These are phyloP conservation scores for Claviceps sp. DNA, from an alignment of 2,329 filamentous ascomycete species.

Conservation along the genomic window DNA sequence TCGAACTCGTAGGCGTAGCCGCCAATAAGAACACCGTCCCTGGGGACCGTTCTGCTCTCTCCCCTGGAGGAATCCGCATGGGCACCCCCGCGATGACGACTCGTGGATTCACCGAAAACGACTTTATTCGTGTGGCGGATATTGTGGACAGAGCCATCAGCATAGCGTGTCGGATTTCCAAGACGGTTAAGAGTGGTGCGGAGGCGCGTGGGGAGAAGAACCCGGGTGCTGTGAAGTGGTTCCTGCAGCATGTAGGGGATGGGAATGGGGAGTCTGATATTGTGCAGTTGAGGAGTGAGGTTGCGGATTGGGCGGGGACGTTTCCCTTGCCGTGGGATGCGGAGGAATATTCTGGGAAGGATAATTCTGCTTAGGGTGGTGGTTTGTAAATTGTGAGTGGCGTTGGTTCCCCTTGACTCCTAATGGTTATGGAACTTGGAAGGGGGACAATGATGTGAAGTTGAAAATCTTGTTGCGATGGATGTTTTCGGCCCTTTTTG, in stretches of 20 bases:
- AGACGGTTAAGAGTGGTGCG: conserved; percentile 54
- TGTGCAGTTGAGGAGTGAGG: conserved; percentile 57
- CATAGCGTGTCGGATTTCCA: conserved; percentile 65
- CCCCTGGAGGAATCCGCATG: conserved; percentile 85
- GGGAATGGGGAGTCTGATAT: conserved; percentile 59
- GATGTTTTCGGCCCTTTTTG: too few relatives aligned
- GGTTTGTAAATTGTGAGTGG: too few relatives aligned
- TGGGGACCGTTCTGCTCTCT: conserved; percentile 84
- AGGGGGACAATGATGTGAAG: too few relatives aligned
- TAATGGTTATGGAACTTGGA: too few relatives aligned
- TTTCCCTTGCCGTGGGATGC: conserved; percentile 58
- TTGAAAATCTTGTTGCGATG: too few relatives aligned
- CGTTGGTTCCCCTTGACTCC: too few relatives aligned
- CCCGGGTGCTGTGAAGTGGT: conserved; percentile 50
- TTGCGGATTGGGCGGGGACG: conserved; percentile 66
- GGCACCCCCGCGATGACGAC: conserved; percentile 97
- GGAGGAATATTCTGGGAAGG: background rate
- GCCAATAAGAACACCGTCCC: conserved; percentile 99
- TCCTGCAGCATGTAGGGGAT: conserved; percentile 53
- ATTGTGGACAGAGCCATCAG: conserved; percentile 74
- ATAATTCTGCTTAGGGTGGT: too few relatives aligned
- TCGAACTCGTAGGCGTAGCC: conserved; percentile 90
- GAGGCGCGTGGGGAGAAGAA: conserved; percentile 54
- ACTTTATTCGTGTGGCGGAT: conserved; percentile 77
- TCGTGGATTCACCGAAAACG: conserved; percentile 75